These are phyloP conservation scores for Calonectria ilicicola DNA, from an alignment of 2,329 filamentous ascomycete species.

Conservation along the genomic window DNA sequence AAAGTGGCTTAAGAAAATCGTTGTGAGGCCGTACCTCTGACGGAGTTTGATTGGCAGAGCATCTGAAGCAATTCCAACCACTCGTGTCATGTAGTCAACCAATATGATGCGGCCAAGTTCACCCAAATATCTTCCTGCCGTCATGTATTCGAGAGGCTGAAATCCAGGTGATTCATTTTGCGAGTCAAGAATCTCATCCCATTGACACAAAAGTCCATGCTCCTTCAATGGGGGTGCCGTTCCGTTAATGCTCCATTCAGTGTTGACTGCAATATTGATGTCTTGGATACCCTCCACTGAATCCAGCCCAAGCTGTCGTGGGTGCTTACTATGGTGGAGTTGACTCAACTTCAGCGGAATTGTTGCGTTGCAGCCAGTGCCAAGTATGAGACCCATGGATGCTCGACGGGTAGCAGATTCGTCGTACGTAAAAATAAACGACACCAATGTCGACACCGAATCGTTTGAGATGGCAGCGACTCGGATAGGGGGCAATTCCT, in stretches of 20 bases:
- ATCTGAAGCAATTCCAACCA: slow-evolving; percentile 52
- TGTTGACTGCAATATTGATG: slow-evolving; percentile 81
- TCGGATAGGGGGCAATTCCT: slow-evolving; percentile 71
- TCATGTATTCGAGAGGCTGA: slow-evolving; percentile 89
- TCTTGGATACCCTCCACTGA: slow-evolving; percentile 60
- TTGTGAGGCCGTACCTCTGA: slow-evolving; percentile 73
- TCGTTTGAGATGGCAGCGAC: slow-evolving; percentile 86
- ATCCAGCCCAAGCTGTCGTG: slow-evolving; percentile 60
- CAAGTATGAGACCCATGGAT: slow-evolving; percentile 84
- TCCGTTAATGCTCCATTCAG: slow-evolving; percentile 86
- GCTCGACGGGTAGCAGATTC: slow-evolving; percentile 72
- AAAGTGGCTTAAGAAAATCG: slow-evolving; percentile 78
- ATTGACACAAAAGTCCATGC: slow-evolving; percentile 73
- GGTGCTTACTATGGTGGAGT: slow-evolving; percentile 74
- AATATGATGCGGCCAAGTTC: slow-evolving; percentile 80
- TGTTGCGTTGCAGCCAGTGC: slow-evolving; percentile 85
- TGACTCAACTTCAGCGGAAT: slow-evolving; percentile 75
- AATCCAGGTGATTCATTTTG: slow-evolving; percentile 80
- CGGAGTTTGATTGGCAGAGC: slow-evolving; percentile 67
- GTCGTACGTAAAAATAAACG: slow-evolving; percentile 79
- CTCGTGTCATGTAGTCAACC: slow-evolving; percentile 69
- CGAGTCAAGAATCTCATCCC: slow-evolving; percentile 76
- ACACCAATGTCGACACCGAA: slow-evolving; percentile 82
- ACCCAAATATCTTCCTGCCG: slow-evolving; percentile 80
- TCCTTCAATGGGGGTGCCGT: slow-evolving; percentile 75